These are phyloP conservation scores for Citrus trifoliata DNA, from an alignment of 345 rosid species.

Conservation along the genomic window DNA sequence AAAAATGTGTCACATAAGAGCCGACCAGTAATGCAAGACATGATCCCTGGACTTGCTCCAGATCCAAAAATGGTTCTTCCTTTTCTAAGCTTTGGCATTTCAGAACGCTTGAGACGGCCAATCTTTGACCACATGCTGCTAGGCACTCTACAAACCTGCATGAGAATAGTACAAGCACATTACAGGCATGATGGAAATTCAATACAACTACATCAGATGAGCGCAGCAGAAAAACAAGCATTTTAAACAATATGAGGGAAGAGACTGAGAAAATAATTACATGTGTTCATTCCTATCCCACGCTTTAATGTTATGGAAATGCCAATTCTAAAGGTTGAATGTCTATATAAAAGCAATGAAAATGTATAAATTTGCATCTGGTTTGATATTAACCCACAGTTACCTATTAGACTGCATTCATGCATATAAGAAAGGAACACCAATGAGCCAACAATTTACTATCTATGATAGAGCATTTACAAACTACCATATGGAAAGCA, in stretches of 20 bases:
- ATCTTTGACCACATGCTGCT: constrained; percentile 97
- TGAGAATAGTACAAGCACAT: background rate
- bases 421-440: constrained; percentile 9
- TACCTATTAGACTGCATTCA: background rate
- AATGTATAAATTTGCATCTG: background rate
- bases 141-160: constrained; percentile 84
- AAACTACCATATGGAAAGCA: background rate
- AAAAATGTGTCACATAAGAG: constrained; percentile 90
- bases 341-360: background rate
- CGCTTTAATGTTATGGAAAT: background rate
- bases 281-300: background rate
- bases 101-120: constrained; percentile 93
- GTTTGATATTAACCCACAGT: background rate
- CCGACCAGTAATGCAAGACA: constrained; percentile 95
- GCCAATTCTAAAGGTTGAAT: background rate
- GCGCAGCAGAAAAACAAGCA: background rate
- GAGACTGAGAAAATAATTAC: constrained; percentile 2
- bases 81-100: constrained; percentile 86
- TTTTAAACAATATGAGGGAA: background rate
- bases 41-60: constrained; percentile 92
- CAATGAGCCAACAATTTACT: background rate
- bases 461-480: too few species aligned
- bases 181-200: background rate
- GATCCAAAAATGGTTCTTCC: constrained; percentile 74
- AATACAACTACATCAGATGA: constrained; percentile 5